A percentile compares a stretch with the other conserved stretches of the same genome.
Evolutionary conservation across 2,329 filamentous ascomycete species (phyloP).

Genomic region (Pestalotiopsis sp.): DNA sequence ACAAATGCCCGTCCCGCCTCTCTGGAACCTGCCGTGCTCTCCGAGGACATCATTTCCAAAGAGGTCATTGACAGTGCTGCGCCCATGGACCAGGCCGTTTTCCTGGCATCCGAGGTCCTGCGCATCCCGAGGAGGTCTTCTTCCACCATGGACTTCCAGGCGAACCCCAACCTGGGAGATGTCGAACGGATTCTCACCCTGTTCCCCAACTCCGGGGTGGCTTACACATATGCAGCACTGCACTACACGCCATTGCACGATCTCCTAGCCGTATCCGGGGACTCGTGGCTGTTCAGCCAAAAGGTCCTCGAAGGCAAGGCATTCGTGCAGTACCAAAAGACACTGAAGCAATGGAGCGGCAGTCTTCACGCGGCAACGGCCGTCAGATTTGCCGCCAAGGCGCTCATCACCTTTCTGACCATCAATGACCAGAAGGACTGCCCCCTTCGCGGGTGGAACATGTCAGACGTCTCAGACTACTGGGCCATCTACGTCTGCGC

Average conservation of each 20-base stretch:
- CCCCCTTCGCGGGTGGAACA: slow-evolving; percentile 33
- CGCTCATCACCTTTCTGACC: slow-evolving; percentile 47
- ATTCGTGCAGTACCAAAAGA: slow-evolving; percentile 48
- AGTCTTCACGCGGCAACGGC: slow-evolving; percentile 42
- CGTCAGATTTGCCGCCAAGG: slow-evolving; percentile 50
- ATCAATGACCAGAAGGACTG: slow-evolving; percentile 19
- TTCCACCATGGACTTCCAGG: slow-evolving; percentile 19
- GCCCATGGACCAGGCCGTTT: slow-evolving; percentile 26
- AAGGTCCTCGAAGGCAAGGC: slow-evolving; percentile 46
- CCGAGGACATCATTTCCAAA: slow-evolving; percentile 33
- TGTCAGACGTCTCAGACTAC: slow-evolving; percentile 74
- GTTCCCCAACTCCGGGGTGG: slow-evolving; percentile 45
- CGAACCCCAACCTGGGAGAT: slow-evolving; percentile 20
- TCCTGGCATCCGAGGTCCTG: slow-evolving; percentile 28
- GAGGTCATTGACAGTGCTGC: slow-evolving; percentile 33
- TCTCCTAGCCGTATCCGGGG: slow-evolving; percentile 57
- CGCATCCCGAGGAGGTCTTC: slow-evolving; percentile 24
- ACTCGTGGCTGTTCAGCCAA: slow-evolving; percentile 58
- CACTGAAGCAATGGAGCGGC: slow-evolving; percentile 38
- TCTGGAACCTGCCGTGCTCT: slow-evolving; percentile 27
- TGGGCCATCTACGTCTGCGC: slow-evolving; percentile 72
- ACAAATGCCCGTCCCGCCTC: slow-evolving; percentile 26
- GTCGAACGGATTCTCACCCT: slow-evolving; percentile 36
- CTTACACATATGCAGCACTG: slow-evolving; percentile 56
- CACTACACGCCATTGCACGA: slow-evolving; percentile 59